Conservation (phyloP, 495 filamentous ascomycete species). For the Xylaria sp. region DNA sequence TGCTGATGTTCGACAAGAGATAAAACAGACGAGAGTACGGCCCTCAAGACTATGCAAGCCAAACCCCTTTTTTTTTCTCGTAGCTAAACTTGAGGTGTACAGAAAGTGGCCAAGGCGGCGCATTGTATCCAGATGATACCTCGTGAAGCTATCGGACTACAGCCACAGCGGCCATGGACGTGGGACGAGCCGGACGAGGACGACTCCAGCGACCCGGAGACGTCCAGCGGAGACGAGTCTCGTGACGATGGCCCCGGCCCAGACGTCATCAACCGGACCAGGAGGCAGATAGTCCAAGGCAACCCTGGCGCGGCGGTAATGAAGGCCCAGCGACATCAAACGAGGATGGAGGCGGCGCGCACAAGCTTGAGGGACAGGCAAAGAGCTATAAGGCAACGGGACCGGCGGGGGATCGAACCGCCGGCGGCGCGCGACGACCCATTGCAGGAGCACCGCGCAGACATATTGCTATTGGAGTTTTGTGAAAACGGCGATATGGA, state of each 20-base stretch:
- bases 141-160: conserved; percentile 3
- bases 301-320: background rate
- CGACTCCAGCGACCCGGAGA: conserved; percentile 17
- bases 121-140: conserved; percentile 27
- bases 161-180: background rate
- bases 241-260: background rate
- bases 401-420: background rate
- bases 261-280: background rate
- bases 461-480: conserved; percentile 16
- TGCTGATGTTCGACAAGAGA: background rate
- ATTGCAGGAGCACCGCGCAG: background rate
- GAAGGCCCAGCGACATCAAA: background rate
- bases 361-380: too few relatives aligned
- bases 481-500: conserved; percentile 27
- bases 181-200: conserved; percentile 2
- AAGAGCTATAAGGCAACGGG: background rate
- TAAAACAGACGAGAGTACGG: background rate
- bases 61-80: background rate
- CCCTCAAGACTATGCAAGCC: background rate
- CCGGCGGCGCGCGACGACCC: background rate
- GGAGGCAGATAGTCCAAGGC: background rate
- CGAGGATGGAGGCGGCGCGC: background rate
- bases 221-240: conserved; percentile 23
- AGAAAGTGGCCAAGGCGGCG: conserved; percentile 27
- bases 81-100: background rate